Base-by-base conservation (phyloP, 2,329 filamentous ascomycete species). In the Magnaporthiopsis poae region DNA sequence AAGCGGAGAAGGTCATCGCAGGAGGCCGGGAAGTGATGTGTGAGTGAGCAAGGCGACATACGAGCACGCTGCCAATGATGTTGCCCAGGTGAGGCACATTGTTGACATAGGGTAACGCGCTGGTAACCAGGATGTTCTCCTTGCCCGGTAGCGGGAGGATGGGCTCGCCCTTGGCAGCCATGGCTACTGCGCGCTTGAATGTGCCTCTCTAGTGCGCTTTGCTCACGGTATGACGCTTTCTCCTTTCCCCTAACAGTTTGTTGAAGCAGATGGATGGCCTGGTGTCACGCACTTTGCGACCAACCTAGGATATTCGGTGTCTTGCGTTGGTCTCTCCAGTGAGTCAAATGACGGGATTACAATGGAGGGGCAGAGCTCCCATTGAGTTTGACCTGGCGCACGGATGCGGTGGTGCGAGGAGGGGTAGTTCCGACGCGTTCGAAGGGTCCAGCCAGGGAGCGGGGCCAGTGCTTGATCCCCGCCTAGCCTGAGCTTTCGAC, bases 11-110 rank as follows among this genome's bases (percentile, higher is more conserved):
- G 46, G 18, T 56, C 68, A 67, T 27, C 21, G n/a, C 62, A 29
- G 46, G 21, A 25, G 18, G 18, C 18, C 9, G 21, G 46, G 9
- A 3, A n/a, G 21, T 18, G 29, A 25, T 52, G 25, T 25, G 35
- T 27, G 62, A 46, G 7, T 46, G 63, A 18, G 39, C 31, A 64
- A 59, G 63, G 63, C n/a, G 25, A 33, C 60, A 21, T 56, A 64
- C 63, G 25, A 97, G 84, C 31, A 96, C 91, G 71, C 88, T 91
- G 69, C 92, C 92, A 69, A 96, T 88, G 70, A 96, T 88, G 78
- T 96, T 96, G 68, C 92, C 93, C 73, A 96, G 80, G 80, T 96
- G 92, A 62, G 92, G 90, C 39, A 90, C 86, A 73, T 88, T 86
- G 76, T 88, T 87, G 70, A 83, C 79, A 67, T 72, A 72, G 18